Conservation (phyloP, 352 stramenopile genomes). For the Phytophthora sansomeana region DNA sequence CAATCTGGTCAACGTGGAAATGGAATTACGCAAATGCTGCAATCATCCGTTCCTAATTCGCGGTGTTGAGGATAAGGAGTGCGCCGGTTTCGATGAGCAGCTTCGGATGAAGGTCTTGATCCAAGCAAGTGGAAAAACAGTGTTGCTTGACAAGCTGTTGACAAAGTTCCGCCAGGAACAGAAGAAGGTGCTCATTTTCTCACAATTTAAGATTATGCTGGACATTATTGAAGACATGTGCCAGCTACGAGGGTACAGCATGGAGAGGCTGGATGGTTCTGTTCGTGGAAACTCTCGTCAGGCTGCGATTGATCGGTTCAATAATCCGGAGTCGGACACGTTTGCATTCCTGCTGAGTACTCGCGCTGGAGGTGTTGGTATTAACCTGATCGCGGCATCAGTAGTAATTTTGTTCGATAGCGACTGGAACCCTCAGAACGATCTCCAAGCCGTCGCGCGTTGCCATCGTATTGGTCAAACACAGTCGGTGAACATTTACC, state of each 20-base stretch:
- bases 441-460: conserved; percentile 97
- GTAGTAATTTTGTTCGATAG: conserved; percentile 93
- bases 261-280: conserved; percentile 97
- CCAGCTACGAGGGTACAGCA: conserved; percentile 81
- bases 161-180: conserved; percentile 96
- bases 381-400: conserved; percentile 95
- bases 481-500: conserved; percentile 99
- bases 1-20: conserved; percentile 99
- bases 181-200: conserved; percentile 99
- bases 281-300: conserved; percentile 97
- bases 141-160: conserved; percentile 99
- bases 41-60: conserved; percentile 99
- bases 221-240: conserved; percentile 95
- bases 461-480: conserved; percentile 99
- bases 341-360: conserved; percentile 98
- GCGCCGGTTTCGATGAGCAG: conserved; percentile 75
- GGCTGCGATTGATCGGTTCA: conserved; percentile 99
- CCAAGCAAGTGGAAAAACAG: conserved; percentile 96
- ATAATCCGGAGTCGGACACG: conserved; percentile 92
- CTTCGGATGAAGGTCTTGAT: conserved; percentile 79
- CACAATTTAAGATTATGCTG: conserved; percentile 99
- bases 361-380: conserved; percentile 96
- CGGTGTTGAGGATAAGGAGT: conserved; percentile 98
- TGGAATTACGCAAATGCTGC: conserved; percentile 99
- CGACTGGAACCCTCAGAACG: conserved; percentile 99